Conservation (phyloP, 2,329 filamentous ascomycete genomes). For the Neoarthrinium moseri region DNA sequence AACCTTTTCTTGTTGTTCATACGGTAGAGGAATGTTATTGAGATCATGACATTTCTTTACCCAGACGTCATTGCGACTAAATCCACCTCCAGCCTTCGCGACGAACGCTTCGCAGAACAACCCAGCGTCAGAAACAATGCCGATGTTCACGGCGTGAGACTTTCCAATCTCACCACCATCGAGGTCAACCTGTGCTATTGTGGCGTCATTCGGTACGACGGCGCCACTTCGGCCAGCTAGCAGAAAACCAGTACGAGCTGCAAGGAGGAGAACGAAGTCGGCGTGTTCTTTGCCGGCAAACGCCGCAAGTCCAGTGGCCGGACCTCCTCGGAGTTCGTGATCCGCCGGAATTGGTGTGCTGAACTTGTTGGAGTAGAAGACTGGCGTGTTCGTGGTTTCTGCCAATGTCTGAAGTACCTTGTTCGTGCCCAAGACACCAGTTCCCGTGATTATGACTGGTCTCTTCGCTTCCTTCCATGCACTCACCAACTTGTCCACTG, state of each 20-base stretch:
- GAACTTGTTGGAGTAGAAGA: slow-evolving; percentile 39
- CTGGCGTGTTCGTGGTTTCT: slow-evolving; percentile 31
- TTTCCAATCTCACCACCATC: slow-evolving; percentile 41
- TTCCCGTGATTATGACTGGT: slow-evolving; percentile 40
- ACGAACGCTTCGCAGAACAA: slow-evolving; percentile 30
- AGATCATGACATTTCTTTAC: no score
- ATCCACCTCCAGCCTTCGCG: slow-evolving; percentile 4
- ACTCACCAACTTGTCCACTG: slow-evolving; percentile 28
- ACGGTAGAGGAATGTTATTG: no score
- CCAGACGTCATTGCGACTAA: slow-evolving; percentile 1
- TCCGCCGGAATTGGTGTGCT: slow-evolving; percentile 24
- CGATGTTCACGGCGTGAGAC: slow-evolving; percentile 31
- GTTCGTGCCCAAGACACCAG: slow-evolving; percentile 30
- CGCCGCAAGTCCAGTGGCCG: slow-evolving; percentile 22
- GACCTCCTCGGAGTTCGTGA: slow-evolving; percentile 32
- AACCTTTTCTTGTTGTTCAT: not conserved
- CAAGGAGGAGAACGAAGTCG: slow-evolving; percentile 38
- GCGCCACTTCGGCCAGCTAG: slow-evolving; percentile 34
- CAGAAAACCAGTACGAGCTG: slow-evolving; percentile 39
- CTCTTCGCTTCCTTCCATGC: slow-evolving; percentile 29
- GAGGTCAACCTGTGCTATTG: slow-evolving; percentile 39
- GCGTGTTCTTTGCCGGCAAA: slow-evolving; percentile 28
- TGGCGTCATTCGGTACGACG: slow-evolving; percentile 36
- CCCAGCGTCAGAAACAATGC: slow-evolving; percentile 37
- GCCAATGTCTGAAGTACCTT: slow-evolving; percentile 29